Base-by-base conservation (phyloP, 1,284 basidiomycete species). In the Somion occarium region DNA sequence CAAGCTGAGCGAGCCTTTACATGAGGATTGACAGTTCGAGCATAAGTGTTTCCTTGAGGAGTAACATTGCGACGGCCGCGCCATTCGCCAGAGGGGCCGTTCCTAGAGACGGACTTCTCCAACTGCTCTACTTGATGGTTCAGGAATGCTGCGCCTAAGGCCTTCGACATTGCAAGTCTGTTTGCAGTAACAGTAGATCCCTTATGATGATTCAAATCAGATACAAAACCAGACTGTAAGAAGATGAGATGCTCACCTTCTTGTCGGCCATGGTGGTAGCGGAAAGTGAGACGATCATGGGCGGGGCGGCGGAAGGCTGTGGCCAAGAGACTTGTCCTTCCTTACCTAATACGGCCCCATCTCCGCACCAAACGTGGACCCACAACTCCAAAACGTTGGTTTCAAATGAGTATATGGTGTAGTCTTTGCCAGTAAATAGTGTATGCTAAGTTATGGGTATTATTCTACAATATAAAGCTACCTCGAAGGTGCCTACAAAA, bases 101-200 rank as follows among this genome's bases (percentile, higher is more conserved):
- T 55, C 45, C 69, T 72, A 1, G 72, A 69, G n/a, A 88, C 83
- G 0, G 82, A 74, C 65, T 85, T 86, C 70, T 90, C 88, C 50
- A 91, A 79, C 60, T 90, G 85, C 59, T 90, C 85, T 41, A 91
- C 88, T 61, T 91, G 86, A 57, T 91, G 88, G 58, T 77, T 86
- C 50, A 91, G 75, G 66, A 91, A 91, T 2, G 88, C 88, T 27
- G 88, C 87, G 18, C 88, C 88, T 37, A 91, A 78, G 0, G 89
- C 87, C 55, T 83, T 80, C 51, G 88, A 90, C 85, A 91, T 86
- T 50, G 85, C 86, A 41, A 85, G 63, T 64, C 85, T 85, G 67
- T 77, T 80, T 19, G 63, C 49, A 2, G 59, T 58, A 47, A 61
- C 53, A 44, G 53, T 57, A 9, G 61, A 53, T 41, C 63, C 61